A percentile compares a stretch with the other conserved stretches of the same genome.
Evolutionary conservation across 2,329 filamentous ascomycete species (phyloP).

Genomic region (Colletotrichum liriopes): DNA sequence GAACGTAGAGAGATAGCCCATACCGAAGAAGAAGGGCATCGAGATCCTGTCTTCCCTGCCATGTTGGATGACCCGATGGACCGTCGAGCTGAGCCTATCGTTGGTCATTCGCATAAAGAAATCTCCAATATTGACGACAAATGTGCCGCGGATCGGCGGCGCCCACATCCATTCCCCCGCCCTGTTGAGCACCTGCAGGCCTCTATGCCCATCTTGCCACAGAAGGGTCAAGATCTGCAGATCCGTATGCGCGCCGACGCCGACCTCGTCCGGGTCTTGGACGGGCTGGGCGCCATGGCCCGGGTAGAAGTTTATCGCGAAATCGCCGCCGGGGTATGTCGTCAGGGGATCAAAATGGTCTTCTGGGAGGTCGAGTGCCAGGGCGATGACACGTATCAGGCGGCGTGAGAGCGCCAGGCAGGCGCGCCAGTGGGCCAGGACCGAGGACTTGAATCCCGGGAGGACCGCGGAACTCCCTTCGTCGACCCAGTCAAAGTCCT

Average conservation of each 20-base stretch:
- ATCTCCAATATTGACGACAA: conserved; percentile 50
- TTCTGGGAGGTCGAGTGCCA: conserved; percentile 45
- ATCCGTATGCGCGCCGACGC: conserved; percentile 64
- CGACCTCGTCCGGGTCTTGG: conserved; percentile 51
- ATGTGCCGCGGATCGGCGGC: conserved; percentile 45
- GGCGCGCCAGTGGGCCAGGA: conserved; percentile 59
- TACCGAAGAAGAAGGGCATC: conserved; percentile 71
- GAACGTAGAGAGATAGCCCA: background rate
- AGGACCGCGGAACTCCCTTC: conserved; percentile 52
- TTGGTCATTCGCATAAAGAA: conserved; percentile 48
- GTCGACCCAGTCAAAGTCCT: conserved; percentile 41
- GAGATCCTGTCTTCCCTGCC: conserved; percentile 49
- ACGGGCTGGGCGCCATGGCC: conserved; percentile 39
- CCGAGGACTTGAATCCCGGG: conserved; percentile 57
- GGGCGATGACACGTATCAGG: conserved; percentile 45
- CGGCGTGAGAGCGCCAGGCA: conserved; percentile 45
- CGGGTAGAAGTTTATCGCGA: conserved; percentile 47
- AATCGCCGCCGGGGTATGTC: conserved; percentile 46
- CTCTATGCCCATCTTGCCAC: conserved; percentile 59
- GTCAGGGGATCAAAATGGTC: conserved; percentile 43
- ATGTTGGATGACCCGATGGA: conserved; percentile 43
- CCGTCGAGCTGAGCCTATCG: conserved; percentile 45
- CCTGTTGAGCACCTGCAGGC: conserved; percentile 46
- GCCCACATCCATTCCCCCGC: conserved; percentile 47
- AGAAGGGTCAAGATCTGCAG: conserved; percentile 64